These are phyloP conservation scores for Sisymbrium altissimum DNA, from an alignment of 345 rosid species.

Conservation along the genomic window DNA sequence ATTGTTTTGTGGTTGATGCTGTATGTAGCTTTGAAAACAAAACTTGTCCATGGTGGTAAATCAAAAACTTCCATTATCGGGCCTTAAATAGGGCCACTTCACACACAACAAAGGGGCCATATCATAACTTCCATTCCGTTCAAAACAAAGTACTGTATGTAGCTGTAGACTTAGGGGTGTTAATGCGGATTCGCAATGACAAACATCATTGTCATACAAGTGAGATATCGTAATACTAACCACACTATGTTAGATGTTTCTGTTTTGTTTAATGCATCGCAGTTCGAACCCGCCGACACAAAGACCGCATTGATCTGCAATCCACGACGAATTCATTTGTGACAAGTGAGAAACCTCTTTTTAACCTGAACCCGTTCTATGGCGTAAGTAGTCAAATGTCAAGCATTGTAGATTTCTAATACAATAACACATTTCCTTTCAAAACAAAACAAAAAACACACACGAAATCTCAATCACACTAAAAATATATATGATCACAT, in stretches of 20 bases:
- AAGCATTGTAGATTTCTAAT: background rate
- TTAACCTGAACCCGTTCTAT: background rate
- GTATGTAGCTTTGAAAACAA: background rate
- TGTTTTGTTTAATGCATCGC: background rate
- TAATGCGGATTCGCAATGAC: background rate
- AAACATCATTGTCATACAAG: background rate
- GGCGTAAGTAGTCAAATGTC: background rate
- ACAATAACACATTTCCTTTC: background rate
- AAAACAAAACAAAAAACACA: background rate
- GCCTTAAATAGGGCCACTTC: background rate
- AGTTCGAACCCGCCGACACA: too few species aligned
- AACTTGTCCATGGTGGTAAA: background rate
- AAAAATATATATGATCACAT: background rate
- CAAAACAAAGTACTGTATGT: background rate
- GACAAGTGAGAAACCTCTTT: background rate
- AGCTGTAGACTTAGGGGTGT: background rate
- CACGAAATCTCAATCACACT: background rate
- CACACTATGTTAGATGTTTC: background rate
- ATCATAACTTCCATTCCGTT: too few species aligned
- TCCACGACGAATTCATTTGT: background rate
- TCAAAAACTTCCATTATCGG: background rate
- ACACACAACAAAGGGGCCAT: too few species aligned
- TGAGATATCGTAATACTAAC: background rate
- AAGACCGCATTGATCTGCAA: background rate
- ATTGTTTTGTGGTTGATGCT: conserved; percentile 7